These are phyloP conservation scores for Trichoderma sp. DNA, from an alignment of 2,329 filamentous ascomycete genomes.

Conservation along the genomic window DNA sequence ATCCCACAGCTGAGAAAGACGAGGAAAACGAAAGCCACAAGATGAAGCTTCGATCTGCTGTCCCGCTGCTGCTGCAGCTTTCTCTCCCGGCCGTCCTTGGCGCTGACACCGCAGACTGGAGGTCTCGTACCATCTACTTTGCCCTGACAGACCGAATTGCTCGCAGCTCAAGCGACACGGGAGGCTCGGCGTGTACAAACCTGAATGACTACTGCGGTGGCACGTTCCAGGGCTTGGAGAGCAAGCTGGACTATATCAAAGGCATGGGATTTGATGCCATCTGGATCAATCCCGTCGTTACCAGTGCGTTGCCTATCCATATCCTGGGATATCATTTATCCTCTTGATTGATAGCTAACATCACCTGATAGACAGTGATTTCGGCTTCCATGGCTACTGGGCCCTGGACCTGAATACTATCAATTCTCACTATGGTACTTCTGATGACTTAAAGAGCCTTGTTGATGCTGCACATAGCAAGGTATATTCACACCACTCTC, in stretches of 20 bases:
- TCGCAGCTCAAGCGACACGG: slow-evolving; percentile 48
- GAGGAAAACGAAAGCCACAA: not conserved
- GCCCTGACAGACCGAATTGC: slow-evolving; percentile 61
- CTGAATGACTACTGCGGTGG: slow-evolving; percentile 62
- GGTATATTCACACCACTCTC: slow-evolving; percentile 40
- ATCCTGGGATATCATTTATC: not conserved
- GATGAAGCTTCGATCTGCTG: slow-evolving; percentile 16
- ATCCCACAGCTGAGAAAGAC: not conserved
- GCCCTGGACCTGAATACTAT: slow-evolving; percentile 54
- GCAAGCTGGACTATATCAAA: slow-evolving; percentile 65
- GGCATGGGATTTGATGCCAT: slow-evolving; percentile 63
- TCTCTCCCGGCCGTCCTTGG: slow-evolving; percentile 31
- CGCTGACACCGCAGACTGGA: slow-evolving; percentile 51
- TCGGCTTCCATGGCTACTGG: slow-evolving; percentile 62
- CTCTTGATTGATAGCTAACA: not conserved
- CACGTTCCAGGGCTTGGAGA: slow-evolving; percentile 61
- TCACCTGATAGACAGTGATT: slow-evolving; percentile 39
- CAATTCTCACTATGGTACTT: slow-evolving; percentile 63
- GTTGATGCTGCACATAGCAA: slow-evolving; percentile 60
- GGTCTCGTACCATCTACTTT: slow-evolving; percentile 61
- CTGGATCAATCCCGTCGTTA: slow-evolving; percentile 62
- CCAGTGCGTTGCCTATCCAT: slow-evolving; percentile 42
- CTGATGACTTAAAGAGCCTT: slow-evolving; percentile 61
- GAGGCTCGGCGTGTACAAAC: slow-evolving; percentile 48
- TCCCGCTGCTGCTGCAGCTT: slow-evolving; percentile 29